phyloP scores from a whole-genome alignment of 129 eudicot species.

The Flaveria ramosissima region DNA sequence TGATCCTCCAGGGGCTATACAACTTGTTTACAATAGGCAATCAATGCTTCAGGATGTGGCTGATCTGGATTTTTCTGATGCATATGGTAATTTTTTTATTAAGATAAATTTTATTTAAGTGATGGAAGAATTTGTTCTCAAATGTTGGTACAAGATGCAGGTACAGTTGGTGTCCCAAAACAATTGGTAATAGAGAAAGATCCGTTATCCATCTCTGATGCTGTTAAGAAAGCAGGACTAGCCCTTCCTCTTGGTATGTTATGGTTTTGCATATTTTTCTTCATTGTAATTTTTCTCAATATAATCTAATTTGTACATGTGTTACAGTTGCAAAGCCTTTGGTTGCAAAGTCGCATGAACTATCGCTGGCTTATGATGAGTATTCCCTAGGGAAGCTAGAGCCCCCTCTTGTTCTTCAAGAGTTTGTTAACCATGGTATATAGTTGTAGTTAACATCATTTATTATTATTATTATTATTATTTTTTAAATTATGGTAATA shows the following conservation, averaged over 20 bases:
- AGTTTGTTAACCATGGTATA: conserved; percentile 92
- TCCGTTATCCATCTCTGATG: conserved; percentile 75
- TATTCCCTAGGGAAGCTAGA: conserved; percentile 82
- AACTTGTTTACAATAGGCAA: conserved; percentile 83
- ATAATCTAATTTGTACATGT: not conserved
- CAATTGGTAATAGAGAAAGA: conserved; percentile 88
- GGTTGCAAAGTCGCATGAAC: conserved; percentile 87
- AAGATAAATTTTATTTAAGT: not conserved
- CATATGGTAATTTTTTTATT: conserved; percentile 51
- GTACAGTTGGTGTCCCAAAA: conserved; percentile 81
- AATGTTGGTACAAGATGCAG: conserved; percentile 42
- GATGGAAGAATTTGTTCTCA: conserved; percentile 11
- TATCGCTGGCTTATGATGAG: conserved; percentile 86
- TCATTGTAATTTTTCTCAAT: not conserved
- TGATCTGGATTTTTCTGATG: conserved; percentile 71
- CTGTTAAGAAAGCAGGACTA: conserved; percentile 74
- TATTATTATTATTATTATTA: too few species aligned
- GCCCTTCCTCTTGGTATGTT: conserved; percentile 79
- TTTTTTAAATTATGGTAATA: not conserved
- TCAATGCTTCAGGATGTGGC: conserved; percentile 96
- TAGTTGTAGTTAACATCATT: not conserved
- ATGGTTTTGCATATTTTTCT: not conserved
- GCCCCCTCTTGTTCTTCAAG: conserved; percentile 95
- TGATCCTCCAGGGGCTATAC: conserved; percentile 95
- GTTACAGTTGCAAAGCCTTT: conserved; percentile 86